Base-by-base conservation (phyloP, 345 rosid species). In the Salix viminalis region DNA sequence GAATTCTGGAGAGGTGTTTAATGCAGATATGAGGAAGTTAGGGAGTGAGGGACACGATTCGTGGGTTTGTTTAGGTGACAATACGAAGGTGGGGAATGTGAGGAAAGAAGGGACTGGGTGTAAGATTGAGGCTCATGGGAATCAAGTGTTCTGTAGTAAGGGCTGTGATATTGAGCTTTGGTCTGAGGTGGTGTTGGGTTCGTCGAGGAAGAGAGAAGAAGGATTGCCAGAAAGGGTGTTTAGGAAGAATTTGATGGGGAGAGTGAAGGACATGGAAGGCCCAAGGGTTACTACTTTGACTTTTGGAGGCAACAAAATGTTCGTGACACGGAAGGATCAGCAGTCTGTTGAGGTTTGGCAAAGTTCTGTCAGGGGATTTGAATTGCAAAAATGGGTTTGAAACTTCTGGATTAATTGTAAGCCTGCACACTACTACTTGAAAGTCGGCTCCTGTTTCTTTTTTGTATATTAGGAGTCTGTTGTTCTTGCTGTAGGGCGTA, bases 261-360 rank as follows among this genome's bases (percentile, higher is more conserved):
- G 92, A 80, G 71, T 70, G 30, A 87, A 78, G 50, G 94, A 86
- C 64, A 74, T 83, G 78, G 95, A 86, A 71, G 97, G 88, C 39
- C 80, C 83, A 44, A 87, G 78, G 89, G 82, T 96, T 4, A 86
- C 91, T 1, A 89, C 85, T 65, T 73, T 94, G 82, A 90, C 84
- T 15, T 92, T 96, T 80, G 99, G 96, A 39, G 99, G 98, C 56
- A 89, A 80, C 88, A 90, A 89, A 86, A 89, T 96, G 97, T 90
- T 92, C 64, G 83, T 90, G 72, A 84, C 91, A 0, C 80, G 97
- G 16, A 90, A 90, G 78, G 97, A 89, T 82, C 85, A 83, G 84
- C 97, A 92, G 82, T 82, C 79, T 69, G 80, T 96, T 7, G 97
- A 96, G 85, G 93, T 92, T 79, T 96, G 98, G 98, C 97, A 90